Base-by-base conservation (phyloP, 306 rosid species). In the Acacia melanoxylon region DNA sequence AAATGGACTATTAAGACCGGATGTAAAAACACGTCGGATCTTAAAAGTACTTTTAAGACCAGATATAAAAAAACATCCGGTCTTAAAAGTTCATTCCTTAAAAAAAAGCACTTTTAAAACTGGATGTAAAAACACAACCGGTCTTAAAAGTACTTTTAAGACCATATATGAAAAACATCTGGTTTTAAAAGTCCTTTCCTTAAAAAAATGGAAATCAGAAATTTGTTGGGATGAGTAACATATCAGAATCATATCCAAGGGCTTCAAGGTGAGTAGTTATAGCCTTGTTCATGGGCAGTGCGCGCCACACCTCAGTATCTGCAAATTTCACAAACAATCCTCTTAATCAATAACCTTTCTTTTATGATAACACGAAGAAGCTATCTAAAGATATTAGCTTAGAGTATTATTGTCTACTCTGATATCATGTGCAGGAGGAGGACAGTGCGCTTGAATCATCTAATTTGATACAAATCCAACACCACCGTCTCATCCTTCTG, bases 281-380 rank as follows among this genome's bases (percentile, higher is more conserved):
- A 72, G 97, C 99, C 88, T 95, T 95, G 94, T 95, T 95, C 99
- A 95, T 95, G 1, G 98, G 98, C 8, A 98, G n/a, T n/a, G 99
- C 3, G 99, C 97, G 15, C 99, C 99, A 17, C 99, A 95, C 82
- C 99, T 88, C 71, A n/a, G 93, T 63, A 95, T 85, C 99, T n/a
- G 89, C 87, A 87, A 87, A 33, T 68, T 80, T 72, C 31, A 20
- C 69, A 54, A 54, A 3, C 31, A 52, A 24, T 74, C 37, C 25
- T 29, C 14, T 51, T 11, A 29, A 74, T 85, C 82, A 71, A 51
- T 51, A 74, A 68, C 51, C 49, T 1, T n/a, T 17, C 59, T 59
- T 17, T 42, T 22, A 40, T 4, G 16, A 49, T 37, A 40, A 48
- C 49, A 27, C 33, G 12, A 40, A 68, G 16, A 22, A 51, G 46